Conservation (phyloP, 2,329 filamentous ascomycete genomes). For the Zymoseptoria pseudotritici region DNA sequence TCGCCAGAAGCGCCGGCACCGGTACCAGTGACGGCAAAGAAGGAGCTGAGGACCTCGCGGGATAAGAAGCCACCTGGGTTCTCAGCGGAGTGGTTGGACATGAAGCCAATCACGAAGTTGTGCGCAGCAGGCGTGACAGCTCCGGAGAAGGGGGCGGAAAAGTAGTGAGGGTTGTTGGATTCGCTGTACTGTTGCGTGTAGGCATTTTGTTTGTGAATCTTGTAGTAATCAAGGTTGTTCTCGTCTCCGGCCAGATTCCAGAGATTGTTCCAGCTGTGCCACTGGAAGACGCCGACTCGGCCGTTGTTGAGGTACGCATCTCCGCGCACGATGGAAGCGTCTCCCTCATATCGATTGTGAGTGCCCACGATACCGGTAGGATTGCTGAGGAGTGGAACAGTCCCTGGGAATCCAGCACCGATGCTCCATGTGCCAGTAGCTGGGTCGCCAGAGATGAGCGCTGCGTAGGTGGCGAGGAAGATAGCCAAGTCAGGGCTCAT, state of each 20-base stretch:
- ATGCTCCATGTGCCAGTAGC: constrained; percentile 20
- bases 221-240: constrained; percentile 1
- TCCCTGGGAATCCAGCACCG: constrained; percentile 15
- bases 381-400: constrained; percentile 12
- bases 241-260: constrained; percentile 8
- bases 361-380: constrained; percentile 21
- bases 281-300: constrained; percentile 13
- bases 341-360: constrained; percentile 32
- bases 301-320: constrained; percentile 22
- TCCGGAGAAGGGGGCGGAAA: constrained; percentile 22
- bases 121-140: constrained; percentile 19
- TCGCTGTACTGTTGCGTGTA: constrained; percentile 16
- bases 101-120: constrained; percentile 24
- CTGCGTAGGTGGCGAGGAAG: constrained; percentile 26
- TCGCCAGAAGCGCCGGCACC: constrained; percentile 14
- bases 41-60: constrained; percentile 16
- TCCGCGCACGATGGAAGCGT: constrained; percentile 22
- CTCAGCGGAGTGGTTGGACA: constrained; percentile 23
- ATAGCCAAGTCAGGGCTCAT: constrained; percentile 21
- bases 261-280: constrained; percentile 3
- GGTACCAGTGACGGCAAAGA: constrained; percentile 21
- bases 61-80: constrained; percentile 18
- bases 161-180: constrained; percentile 26
- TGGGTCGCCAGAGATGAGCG: constrained; percentile 16
- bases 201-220: constrained; percentile 7